A percentile compares a stretch with the other conserved stretches of the same genome.
These are phyloP conservation scores for Podaxis sp. DNA, from an alignment of 768 basidiomycete species.

Conservation along the genomic window DNA sequence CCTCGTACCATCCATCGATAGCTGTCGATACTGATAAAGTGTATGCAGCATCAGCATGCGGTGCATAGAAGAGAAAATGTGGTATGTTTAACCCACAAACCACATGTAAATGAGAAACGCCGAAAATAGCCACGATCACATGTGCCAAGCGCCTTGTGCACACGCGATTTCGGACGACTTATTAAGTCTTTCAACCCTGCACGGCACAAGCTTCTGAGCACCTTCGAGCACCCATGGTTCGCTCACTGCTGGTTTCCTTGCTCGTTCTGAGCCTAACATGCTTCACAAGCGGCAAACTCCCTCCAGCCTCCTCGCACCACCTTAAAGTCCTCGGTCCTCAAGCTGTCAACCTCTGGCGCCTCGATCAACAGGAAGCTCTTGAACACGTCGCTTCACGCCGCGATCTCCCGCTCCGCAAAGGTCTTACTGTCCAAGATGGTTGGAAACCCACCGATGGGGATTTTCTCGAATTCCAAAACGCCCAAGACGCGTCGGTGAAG, in stretches of 20 bases:
- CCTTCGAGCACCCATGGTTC: constrained; percentile 3
- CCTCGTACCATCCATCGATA: background rate
- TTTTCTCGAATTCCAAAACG: background rate
- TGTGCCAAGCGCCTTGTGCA: constrained; percentile 3
- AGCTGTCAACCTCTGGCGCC: constrained; percentile 64
- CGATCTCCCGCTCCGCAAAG: constrained; percentile 20
- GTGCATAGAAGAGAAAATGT: background rate
- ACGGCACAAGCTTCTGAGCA: background rate
- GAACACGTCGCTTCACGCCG: constrained; percentile 18
- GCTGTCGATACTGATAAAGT: background rate
- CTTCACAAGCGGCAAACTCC: background rate
- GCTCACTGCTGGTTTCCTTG: background rate
- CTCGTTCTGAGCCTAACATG: constrained; percentile 5
- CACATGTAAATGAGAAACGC: constrained; percentile 4
- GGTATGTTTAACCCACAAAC: background rate
- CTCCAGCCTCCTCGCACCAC: constrained; percentile 11
- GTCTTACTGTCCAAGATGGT: constrained; percentile 23
- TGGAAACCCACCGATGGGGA: constrained; percentile 18
- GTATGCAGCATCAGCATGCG: background rate
- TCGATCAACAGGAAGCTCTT: constrained; percentile 31
- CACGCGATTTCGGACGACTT: background rate
- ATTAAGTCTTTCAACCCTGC: constrained; percentile 2
- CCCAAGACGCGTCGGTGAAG: background rate
- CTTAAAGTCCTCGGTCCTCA: constrained; percentile 46
- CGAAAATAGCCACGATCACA: constrained; percentile 9